Percentiles rank a stretch among this genome's conserved stretches.
These are phyloP conservation scores for Penicillium verhagenii DNA, from an alignment of 495 filamentous ascomycete species.

Conservation along the genomic window DNA sequence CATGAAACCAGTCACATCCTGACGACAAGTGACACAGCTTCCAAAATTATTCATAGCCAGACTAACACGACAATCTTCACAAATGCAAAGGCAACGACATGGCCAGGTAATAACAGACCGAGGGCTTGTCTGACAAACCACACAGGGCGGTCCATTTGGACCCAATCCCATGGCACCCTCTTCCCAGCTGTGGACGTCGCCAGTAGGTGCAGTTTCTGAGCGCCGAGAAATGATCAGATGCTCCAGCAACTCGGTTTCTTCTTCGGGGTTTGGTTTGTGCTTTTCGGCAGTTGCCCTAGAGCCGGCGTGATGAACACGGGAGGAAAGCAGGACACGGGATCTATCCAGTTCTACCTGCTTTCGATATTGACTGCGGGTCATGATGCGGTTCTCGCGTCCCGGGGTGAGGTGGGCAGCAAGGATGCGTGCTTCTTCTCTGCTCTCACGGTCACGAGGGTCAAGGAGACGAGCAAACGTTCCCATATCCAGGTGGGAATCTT, in stretches of 20 bases:
- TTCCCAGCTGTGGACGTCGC: conserved; percentile 51
- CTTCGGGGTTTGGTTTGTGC: conserved; percentile 56
- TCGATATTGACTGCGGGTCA: conserved; percentile 78
- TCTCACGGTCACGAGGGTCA: conserved; percentile 73
- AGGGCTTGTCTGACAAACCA: conserved; percentile 86
- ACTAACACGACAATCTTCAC: conserved; percentile 91
- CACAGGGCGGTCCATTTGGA: conserved; percentile 78
- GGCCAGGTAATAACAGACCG: conserved; percentile 95
- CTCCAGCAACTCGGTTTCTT: conserved; percentile 80
- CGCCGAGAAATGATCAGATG: conserved; percentile 70
- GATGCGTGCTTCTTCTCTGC: conserved; percentile 75
- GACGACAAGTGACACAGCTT: conserved; percentile 89
- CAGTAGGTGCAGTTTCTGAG: conserved; percentile 22
- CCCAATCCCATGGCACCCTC: conserved; percentile 70
- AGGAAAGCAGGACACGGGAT: conserved; percentile 60
- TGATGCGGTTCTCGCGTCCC: conserved; percentile 46
- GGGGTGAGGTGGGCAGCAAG: conserved; percentile 77
- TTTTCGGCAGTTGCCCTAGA: conserved; percentile 22
- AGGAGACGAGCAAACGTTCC: conserved; percentile 76
- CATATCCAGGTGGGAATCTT: conserved; percentile 64
- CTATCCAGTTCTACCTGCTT: conserved; percentile 62
- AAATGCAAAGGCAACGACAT: conserved; percentile 88
- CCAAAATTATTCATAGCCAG: conserved; percentile 96
- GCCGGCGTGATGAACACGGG: conserved; percentile 25
- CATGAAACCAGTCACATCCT: conserved; percentile 81